Evolutionary conservation across 2,329 filamentous ascomycete species (phyloP).

Genomic region (Aspergillus transmontanensis): DNA sequence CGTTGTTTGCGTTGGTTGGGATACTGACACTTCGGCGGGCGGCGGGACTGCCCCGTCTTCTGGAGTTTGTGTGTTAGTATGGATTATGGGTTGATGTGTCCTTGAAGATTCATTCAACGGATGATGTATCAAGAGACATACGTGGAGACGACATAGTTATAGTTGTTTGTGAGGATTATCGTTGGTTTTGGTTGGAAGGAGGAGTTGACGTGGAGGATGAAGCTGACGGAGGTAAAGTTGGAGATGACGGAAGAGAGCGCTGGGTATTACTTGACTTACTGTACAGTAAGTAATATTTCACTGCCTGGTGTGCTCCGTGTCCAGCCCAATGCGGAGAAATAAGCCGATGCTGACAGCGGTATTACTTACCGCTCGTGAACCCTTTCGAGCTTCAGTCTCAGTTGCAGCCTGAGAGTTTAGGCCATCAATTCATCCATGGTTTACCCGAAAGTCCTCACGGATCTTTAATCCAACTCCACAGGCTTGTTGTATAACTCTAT

Average conservation of each 20-base stretch:
- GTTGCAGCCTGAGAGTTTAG: not conserved
- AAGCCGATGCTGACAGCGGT: not conserved
- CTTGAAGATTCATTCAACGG: not conserved
- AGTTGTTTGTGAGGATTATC: not conserved
- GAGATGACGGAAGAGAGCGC: not conserved
- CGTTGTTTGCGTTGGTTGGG: not conserved
- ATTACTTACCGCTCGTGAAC: not conserved
- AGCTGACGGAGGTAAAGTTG: not conserved
- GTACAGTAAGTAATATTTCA: too few species aligned
- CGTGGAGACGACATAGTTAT: not conserved
- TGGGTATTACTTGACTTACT: not conserved
- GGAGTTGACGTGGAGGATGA: not conserved
- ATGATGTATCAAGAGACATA: not conserved
- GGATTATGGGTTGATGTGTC: not conserved
- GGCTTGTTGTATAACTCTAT: not conserved
- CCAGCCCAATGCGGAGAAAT: not conserved
- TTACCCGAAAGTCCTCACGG: not conserved
- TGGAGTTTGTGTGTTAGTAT: slow-evolving; percentile 16
- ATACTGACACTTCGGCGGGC: slow-evolving; percentile 41
- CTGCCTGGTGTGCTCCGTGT: not conserved
- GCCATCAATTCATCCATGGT: not conserved
- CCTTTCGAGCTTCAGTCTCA: too few species aligned
- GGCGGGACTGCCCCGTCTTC: slow-evolving; percentile 27
- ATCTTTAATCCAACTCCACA: not conserved
- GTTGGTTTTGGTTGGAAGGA: not conserved